Evolutionary conservation across 2,329 filamentous ascomycete species (phyloP), one percentile per base, ranked within the genome.

Genomic region (Madurella fahalii): DNA sequence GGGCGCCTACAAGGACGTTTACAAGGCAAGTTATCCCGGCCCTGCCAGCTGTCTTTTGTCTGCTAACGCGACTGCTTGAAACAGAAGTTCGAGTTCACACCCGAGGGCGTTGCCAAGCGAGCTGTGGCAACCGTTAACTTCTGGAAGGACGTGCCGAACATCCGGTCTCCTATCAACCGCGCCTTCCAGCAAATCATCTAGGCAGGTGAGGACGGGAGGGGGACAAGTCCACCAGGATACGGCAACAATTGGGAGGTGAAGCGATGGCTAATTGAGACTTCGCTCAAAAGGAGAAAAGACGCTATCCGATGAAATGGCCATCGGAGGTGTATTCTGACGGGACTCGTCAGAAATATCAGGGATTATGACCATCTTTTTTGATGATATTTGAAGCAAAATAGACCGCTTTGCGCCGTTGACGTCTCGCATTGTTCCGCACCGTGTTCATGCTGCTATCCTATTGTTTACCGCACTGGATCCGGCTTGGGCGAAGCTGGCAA

Each of bases 61-160:
- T 61, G 31, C 48, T 61, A 56, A 64, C 50, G 42, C 47, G 63
- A 56, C 70, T 79, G 65, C 48, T 20, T 20, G 54, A 49, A 69
- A 67, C 67, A 95, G 89, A 97, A 96, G 84, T 99, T 99, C 78
- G 94, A 97, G 77, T 97, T 99, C 81, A 99, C 93, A 47, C 89
- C 94, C 51, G 93, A 96, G 77, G 94, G 94, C 63, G 89, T 99
- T 72, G 81, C 89, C 77, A 96, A 97, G 88, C 91, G 94, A 68
- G 94, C 93, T 58, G 74, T 90, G 61, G 87, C 88, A 65, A 99
- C 94, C 61, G 79, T 97, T 68, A 85, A 97, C 72, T 99, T 96
- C 85, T 99, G 91, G 87, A 97, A 96, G 88, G 89, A 87, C 64
- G 84, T 86, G 32, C 79, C 89, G 72, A 92, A 93, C 77, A 81